phyloP scores from a whole-genome alignment of 768 basidiomycete genomes.

The Lentinus tigrinus region DNA sequence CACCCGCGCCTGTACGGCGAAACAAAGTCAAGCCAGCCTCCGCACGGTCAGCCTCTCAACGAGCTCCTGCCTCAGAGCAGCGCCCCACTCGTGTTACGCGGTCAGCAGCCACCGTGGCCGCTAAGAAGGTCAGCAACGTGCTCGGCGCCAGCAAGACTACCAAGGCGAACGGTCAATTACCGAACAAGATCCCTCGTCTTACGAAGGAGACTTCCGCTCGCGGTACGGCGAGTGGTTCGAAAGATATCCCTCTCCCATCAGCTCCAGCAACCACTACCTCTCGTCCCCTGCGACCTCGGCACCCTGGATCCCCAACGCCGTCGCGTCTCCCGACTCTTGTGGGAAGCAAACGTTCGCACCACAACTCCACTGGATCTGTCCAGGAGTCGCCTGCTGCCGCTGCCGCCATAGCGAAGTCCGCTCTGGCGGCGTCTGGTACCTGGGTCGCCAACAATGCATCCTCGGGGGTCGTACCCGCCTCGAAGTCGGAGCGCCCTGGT shows the following conservation, averaged over 20 bases:
- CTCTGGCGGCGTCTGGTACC: constrained; percentile 45
- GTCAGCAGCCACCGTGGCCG: constrained; percentile 54
- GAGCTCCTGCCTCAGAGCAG: constrained; percentile 67
- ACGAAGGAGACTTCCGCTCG: constrained; percentile 47
- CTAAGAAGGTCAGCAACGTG: constrained; percentile 25
- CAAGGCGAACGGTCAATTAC: constrained; percentile 29
- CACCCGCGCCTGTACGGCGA: constrained; percentile 37
- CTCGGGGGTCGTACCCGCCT: constrained; percentile 68
- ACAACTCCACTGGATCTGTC: constrained; percentile 38
- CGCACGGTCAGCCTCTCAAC: constrained; percentile 34
- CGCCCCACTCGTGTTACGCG: constrained; percentile 73
- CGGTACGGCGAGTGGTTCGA: constrained; percentile 44
- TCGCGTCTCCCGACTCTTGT: constrained; percentile 77
- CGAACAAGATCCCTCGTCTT: constrained; percentile 41
- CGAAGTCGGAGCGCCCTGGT: constrained; percentile 73
- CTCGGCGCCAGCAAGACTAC: constrained; percentile 24
- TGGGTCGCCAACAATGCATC: constrained; percentile 78
- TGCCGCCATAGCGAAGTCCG: constrained; percentile 39
- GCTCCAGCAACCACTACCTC: constrained; percentile 31
- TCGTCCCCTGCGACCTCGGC: constrained; percentile 38
- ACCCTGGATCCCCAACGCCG: constrained; percentile 64
- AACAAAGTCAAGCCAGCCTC: constrained; percentile 25
- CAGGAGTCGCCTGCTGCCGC: constrained; percentile 38
- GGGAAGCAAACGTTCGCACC: constrained; percentile 49
- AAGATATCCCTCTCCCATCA: constrained; percentile 29